A percentile compares a stretch with the other conserved stretches of the same genome.
Evolutionary conservation across 2,329 filamentous ascomycete genomes (phyloP).

Genomic region (Pseudogymnoascus sp.): DNA sequence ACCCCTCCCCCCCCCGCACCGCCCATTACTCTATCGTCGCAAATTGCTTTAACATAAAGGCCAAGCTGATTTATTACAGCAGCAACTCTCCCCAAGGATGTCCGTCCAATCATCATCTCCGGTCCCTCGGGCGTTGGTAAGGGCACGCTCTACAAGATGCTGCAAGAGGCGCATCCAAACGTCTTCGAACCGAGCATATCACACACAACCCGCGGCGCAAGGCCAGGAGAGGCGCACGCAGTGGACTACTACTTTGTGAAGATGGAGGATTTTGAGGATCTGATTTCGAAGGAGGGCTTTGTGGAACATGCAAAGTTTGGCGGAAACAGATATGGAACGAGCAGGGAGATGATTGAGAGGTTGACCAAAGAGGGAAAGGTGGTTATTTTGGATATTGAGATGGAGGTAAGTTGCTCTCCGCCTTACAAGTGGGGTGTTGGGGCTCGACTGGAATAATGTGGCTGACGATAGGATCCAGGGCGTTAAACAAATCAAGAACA

Average conservation of each 20-base stretch:
- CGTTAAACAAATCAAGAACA: conserved; percentile 84
- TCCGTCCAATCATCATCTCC: conserved; percentile 64
- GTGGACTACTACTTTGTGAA: conserved; percentile 73
- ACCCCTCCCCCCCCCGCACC: conserved; percentile 15
- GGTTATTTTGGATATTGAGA: conserved; percentile 90
- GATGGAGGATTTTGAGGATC: conserved; percentile 55
- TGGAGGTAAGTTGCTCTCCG: conserved; percentile 55
- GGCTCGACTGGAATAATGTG: background rate
- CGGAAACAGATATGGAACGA: conserved; percentile 80
- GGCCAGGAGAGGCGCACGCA: conserved; percentile 65
- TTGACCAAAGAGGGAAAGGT: conserved; percentile 61
- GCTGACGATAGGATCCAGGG: conserved; percentile 40
- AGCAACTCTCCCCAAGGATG: conserved; percentile 15
- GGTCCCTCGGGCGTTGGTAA: conserved; percentile 76
- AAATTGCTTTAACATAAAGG: background rate
- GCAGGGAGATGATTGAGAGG: conserved; percentile 67
- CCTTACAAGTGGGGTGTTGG: background rate
- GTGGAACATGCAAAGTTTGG: conserved; percentile 80
- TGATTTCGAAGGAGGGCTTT: conserved; percentile 64
- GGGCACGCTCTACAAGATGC: conserved; percentile 65
- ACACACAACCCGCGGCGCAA: conserved; percentile 74
- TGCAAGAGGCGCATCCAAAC: conserved; percentile 51
- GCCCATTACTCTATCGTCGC: conserved; percentile 2
- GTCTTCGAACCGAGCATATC: conserved; percentile 51
- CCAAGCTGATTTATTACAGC: background rate